phyloP scores from a whole-genome alignment of 331 rosid genomes.

The Acacia pycnantha region DNA sequence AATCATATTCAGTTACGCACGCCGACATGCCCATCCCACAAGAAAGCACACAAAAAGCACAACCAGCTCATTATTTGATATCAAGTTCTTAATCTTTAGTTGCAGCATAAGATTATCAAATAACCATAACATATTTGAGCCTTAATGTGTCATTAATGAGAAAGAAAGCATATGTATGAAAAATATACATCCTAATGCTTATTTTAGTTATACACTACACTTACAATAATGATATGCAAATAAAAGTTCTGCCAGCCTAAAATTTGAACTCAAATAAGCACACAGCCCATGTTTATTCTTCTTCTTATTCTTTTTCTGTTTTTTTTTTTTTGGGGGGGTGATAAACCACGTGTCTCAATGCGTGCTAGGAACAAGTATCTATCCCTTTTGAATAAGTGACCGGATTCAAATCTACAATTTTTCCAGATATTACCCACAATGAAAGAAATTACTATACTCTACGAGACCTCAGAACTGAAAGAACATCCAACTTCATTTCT shows the following conservation, averaged over 20 bases:
- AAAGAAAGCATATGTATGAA: constrained; percentile 1
- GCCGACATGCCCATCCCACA: constrained; percentile 82
- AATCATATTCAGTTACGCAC: constrained; percentile 62
- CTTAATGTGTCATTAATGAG: neutral
- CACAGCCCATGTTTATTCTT: no score
- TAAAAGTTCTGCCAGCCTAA: neutral
- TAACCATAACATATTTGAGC: constrained; percentile 4
- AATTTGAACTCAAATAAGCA: neutral
- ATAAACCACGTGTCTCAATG: neutral
- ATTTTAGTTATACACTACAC: neutral
- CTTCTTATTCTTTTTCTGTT: no score
- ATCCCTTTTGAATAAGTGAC: constrained; percentile 6
- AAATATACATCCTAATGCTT: constrained; percentile 8
- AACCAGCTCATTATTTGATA: constrained; percentile 76
- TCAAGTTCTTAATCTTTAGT: constrained; percentile 45
- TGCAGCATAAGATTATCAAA: constrained; percentile 29
- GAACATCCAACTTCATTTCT: neutral
- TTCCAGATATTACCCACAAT: neutral
- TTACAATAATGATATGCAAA: neutral
- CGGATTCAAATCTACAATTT: neutral
- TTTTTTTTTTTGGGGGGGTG: neutral
- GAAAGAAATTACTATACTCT: neutral
- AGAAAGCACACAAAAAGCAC: constrained; percentile 71
- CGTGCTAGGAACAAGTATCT: constrained; percentile 1
- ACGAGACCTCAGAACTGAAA: neutral